These are phyloP conservation scores for Amauroascus niger DNA, from an alignment of 2,329 filamentous ascomycete genomes.

Conservation along the genomic window DNA sequence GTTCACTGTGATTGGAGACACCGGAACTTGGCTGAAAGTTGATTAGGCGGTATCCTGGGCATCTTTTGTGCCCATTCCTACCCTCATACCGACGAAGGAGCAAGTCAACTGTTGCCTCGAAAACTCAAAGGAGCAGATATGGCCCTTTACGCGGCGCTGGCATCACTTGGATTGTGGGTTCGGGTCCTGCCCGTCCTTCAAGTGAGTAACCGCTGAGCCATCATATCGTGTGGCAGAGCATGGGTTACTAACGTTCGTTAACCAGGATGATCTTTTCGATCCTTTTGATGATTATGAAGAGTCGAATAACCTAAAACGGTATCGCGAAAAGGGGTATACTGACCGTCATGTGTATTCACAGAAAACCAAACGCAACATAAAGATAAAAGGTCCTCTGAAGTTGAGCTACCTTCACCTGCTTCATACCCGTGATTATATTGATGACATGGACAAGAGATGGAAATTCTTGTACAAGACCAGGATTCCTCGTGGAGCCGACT, in stretches of 20 bases:
- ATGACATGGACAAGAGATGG: slow-evolving; percentile 2
- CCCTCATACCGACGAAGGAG: slow-evolving; percentile 30
- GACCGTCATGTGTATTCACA: not conserved
- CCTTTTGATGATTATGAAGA: not conserved
- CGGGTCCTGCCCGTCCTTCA: slow-evolving; percentile 25
- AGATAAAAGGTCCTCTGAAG: not conserved
- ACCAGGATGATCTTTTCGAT: not conserved
- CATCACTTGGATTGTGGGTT: slow-evolving; percentile 26
- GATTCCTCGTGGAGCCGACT: not conserved
- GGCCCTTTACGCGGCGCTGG: slow-evolving; percentile 33
- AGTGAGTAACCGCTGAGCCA: not conserved
- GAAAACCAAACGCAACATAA: no score
- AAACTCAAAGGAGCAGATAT: slow-evolving; percentile 42
- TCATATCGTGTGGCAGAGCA: not conserved
- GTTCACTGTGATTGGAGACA: not conserved
- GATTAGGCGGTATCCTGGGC: slow-evolving; percentile 37
- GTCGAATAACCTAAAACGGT: not conserved
- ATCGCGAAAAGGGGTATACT: not conserved
- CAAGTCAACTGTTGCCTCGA: slow-evolving; percentile 24
- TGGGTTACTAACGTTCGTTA: not conserved
- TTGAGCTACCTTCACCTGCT: not conserved
- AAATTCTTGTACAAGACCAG: not conserved
- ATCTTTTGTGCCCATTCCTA: slow-evolving; percentile 43
- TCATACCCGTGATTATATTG: not conserved
- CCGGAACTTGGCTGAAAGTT: not conserved